Evolutionary conservation across 352 stramenopile genomes (phyloP), one percentile per base, ranked within the genome.

Genomic region (Globisporangium perplexum): DNA sequence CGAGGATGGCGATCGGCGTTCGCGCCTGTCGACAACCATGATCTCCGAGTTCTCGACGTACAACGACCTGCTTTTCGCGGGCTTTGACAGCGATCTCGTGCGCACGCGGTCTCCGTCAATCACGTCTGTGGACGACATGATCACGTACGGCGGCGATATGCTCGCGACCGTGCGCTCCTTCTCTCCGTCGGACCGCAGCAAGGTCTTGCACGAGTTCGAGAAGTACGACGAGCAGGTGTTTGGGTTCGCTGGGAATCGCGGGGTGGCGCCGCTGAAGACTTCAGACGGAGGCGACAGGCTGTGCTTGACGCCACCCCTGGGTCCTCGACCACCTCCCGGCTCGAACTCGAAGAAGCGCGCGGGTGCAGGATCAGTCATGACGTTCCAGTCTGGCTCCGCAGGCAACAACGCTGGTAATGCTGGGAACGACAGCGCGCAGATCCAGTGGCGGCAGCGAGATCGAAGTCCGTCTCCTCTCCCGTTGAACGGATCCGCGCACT

Each of bases 171-270:
- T 63, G 7, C 74, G 67, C 6, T 72, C 72, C 8, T 81, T 72
- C 50, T 77, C 75, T 3, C 63, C 73, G n/a, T 59, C 60, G 12
- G 72, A 84, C 23, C 62, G 74, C 20, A 72, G 69, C 23, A 71
- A 69, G 24, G 57, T 74, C 26, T 47, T 75, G 4, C 69, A 77
- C 23, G 69, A 81, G 42, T 91, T 77, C 42, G 81, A 89, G 35
- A 68, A 54, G 43, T 91, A 91, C 59, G 81, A 91, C 31, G 81
- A 91, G 39, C 60, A 76, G 56, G 81, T 86, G 10, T 91, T 91
- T 66, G 66, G 63, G 3, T 72, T 87, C 44, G 18, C 36, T 38
- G 44, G 60, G 41, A 26, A 31, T 10, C 49, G 53, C 48, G 49
- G 57, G 49, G 24, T 64, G 54, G 47, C 68, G 8, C 41, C 43